These are phyloP conservation scores for Nannochloropsis oceanica DNA, from an alignment of 108 stramenopile species.

Conservation along the genomic window DNA sequence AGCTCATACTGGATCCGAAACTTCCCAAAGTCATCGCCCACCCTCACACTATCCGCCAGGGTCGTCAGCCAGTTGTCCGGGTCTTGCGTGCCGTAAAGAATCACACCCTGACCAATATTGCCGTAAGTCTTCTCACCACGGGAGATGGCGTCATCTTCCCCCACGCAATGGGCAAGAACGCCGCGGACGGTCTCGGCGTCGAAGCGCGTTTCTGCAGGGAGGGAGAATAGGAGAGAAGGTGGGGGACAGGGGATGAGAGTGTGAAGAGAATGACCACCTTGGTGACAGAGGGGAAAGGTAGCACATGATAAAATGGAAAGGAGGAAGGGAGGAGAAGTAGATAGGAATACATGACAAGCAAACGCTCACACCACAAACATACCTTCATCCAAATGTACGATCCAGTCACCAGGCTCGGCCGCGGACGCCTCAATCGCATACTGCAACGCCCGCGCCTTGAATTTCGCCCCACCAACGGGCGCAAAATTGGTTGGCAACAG, in stretches of 20 bases:
- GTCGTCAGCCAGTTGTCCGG: background rate
- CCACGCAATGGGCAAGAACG: background rate
- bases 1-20: background rate
- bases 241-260: background rate
- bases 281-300: background rate
- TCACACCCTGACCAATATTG: background rate
- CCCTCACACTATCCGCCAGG: background rate
- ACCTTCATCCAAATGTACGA: background rate
- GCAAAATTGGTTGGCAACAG: background rate
- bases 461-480: background rate
- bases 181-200: background rate
- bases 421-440: background rate
- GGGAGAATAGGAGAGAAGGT: background rate
- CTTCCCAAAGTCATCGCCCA: background rate
- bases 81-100: background rate
- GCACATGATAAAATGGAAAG: background rate
- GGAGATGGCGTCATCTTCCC: background rate
- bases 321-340: background rate
- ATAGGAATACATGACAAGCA: background rate
- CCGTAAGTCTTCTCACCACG: background rate
- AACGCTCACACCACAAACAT: background rate
- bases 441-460: constrained; percentile 1
- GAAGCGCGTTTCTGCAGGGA: background rate
- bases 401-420: background rate
- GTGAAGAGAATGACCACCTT: background rate